phyloP scores from a whole-genome alignment of 2,329 filamentous ascomycete genomes.

The Zymoseptoria brevis region DNA sequence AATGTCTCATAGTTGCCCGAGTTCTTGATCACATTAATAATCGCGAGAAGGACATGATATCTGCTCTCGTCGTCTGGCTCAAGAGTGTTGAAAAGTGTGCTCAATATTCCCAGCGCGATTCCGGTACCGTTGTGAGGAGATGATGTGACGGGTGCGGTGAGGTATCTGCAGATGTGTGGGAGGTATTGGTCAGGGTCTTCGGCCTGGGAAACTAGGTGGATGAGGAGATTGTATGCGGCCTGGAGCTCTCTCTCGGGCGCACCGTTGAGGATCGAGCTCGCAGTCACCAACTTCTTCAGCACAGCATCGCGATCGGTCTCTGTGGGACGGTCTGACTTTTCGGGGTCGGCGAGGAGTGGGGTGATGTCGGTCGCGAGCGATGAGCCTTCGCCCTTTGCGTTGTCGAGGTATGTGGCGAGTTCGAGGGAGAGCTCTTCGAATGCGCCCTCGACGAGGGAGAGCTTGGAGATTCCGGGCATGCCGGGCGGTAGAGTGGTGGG shows the following conservation, averaged over 20 bases:
- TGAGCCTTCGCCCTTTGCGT: constrained; percentile 56
- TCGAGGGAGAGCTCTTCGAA: constrained; percentile 91
- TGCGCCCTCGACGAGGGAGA: constrained; percentile 74
- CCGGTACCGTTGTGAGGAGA: constrained; percentile 78
- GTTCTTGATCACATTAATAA: constrained; percentile 70
- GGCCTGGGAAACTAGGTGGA: constrained; percentile 84
- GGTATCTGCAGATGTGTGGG: constrained; percentile 78
- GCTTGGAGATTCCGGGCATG: constrained; percentile 55
- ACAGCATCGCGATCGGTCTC: constrained; percentile 69
- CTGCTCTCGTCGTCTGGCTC: constrained; percentile 66
- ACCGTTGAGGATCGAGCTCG: constrained; percentile 67
- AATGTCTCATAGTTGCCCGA: constrained; percentile 64
- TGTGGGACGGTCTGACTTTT: constrained; percentile 39
- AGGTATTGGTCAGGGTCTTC: constrained; percentile 79
- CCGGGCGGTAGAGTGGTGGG: constrained; percentile 13
- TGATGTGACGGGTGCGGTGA: constrained; percentile 75
- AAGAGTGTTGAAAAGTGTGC: constrained; percentile 94
- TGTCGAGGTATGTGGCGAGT: constrained; percentile 88
- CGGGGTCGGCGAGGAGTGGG: constrained; percentile 50
- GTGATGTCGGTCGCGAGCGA: constrained; percentile 56
- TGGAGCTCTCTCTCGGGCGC: constrained; percentile 96
- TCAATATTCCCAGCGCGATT: constrained; percentile 81
- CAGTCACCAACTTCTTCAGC: constrained; percentile 79
- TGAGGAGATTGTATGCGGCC: constrained; percentile 90
- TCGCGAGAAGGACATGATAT: constrained; percentile 83